phyloP scores from a whole-genome alignment of 1,284 basidiomycete genomes.

The Irpex sp. region DNA sequence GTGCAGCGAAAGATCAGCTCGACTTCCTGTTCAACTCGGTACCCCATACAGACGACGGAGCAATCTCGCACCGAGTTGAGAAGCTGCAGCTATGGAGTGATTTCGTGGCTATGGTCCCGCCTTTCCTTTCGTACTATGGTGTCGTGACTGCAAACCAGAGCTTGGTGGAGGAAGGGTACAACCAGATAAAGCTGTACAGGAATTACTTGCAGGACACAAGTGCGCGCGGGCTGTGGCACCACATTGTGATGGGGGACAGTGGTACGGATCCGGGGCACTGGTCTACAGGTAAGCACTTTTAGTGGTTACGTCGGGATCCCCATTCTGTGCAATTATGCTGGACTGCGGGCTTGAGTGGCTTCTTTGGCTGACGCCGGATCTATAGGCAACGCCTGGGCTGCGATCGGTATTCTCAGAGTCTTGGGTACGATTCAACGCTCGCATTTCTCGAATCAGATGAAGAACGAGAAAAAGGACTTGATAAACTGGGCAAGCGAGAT shows the following conservation, averaged over 20 bases:
- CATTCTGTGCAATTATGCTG: too few relatives aligned
- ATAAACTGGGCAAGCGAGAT: conserved; percentile 70
- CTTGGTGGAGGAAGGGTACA: conserved; percentile 68
- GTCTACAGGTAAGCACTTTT: conserved; percentile 57
- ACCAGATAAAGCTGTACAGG: conserved; percentile 79
- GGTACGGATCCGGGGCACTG: conserved; percentile 60
- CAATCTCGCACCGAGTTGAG: conserved; percentile 73
- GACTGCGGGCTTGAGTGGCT: too few relatives aligned
- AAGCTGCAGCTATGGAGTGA: conserved; percentile 77
- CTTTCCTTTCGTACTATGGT: conserved; percentile 90
- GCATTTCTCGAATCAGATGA: conserved; percentile 45
- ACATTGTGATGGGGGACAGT: conserved; percentile 53
- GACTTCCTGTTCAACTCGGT: conserved; percentile 65
- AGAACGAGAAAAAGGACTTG: conserved; percentile 57
- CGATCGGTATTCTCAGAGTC: conserved; percentile 83
- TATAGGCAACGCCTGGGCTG: conserved; percentile 82
- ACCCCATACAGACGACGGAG: conserved; percentile 70
- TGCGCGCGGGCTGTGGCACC: conserved; percentile 58
- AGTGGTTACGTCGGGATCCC: background rate
- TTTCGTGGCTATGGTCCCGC: conserved; percentile 87
- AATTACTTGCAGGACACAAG: conserved; percentile 42
- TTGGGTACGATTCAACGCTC: conserved; percentile 71
- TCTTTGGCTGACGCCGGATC: background rate
- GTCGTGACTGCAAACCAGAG: conserved; percentile 64
- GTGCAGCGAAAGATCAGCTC: conserved; percentile 70